Evolutionary conservation across 805 yeast genomes (phyloP).

Genomic region (Lipomyces japonicus): DNA sequence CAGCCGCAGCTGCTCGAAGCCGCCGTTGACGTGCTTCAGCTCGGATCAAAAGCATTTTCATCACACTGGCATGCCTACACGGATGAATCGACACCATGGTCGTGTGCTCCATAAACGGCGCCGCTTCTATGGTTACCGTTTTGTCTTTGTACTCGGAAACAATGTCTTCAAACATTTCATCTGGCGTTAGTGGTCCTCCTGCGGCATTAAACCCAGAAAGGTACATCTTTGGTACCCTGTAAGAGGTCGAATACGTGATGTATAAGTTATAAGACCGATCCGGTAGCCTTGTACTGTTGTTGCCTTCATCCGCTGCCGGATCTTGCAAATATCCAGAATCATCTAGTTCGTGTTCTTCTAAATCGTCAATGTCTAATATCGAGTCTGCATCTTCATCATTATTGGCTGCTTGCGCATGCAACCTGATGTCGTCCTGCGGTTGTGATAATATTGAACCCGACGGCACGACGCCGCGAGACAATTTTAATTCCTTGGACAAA

Average conservation of each 20-base stretch:
- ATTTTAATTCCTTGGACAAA: not conserved
- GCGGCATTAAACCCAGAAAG: conserved; percentile 78
- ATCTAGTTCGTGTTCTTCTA: conserved; percentile 23
- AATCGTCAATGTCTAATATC: conserved; percentile 23
- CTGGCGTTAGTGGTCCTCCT: conserved; percentile 82
- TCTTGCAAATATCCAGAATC: conserved; percentile 22
- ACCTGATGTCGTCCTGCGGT: too few species aligned
- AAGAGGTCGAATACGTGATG: conserved; percentile 89
- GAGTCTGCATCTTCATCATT: conserved; percentile 43
- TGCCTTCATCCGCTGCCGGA: conserved; percentile 12
- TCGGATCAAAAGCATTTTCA: conserved; percentile 78
- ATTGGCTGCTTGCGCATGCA: conserved; percentile 1
- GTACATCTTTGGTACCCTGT: conserved; percentile 92
- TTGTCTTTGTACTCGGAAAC: conserved; percentile 87
- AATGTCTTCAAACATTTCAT: conserved; percentile 92
- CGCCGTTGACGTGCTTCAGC: conserved; percentile 45
- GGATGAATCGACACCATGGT: conserved; percentile 90
- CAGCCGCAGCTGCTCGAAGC: conserved; percentile 10
- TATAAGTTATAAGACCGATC: conserved; percentile 76
- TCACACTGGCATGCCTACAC: conserved; percentile 90
- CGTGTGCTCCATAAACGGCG: conserved; percentile 70
- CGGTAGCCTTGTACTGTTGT: conserved; percentile 30
- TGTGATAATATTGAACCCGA: too few species aligned
- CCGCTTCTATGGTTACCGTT: conserved; percentile 91
- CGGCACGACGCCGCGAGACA: not conserved